Conservation (phyloP, 192 early-diverging fungal genomes). For the Lunasporangiospora selenospora region DNA sequence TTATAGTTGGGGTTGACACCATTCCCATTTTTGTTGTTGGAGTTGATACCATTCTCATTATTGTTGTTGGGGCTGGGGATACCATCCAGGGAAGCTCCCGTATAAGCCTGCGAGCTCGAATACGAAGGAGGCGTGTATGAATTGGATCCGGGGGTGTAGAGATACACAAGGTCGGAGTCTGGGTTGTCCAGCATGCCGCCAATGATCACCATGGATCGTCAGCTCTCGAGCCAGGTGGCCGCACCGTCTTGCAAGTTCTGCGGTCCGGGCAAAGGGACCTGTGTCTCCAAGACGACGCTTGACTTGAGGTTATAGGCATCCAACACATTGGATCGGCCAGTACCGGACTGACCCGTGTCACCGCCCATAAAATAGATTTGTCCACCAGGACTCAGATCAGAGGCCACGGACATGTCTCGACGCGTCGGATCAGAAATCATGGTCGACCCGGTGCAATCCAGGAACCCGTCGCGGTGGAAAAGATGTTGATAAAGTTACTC, state of each 20-base stretch:
- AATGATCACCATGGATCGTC: slow-evolving; percentile 7
- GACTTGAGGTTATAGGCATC: slow-evolving; percentile 21
- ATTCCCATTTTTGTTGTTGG: neutral
- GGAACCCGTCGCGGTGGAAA: slow-evolving; percentile 19
- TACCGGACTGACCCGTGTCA: slow-evolving; percentile 12
- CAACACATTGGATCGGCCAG: slow-evolving; percentile 14
- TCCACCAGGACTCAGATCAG: slow-evolving; percentile 13
- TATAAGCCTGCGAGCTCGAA: neutral
- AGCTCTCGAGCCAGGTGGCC: slow-evolving; percentile 9
- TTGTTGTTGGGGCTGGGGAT: neutral
- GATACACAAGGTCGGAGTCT: slow-evolving; percentile 13
- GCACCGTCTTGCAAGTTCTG: slow-evolving; percentile 19
- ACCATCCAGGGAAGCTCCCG: neutral
- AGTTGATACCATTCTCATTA: neutral
- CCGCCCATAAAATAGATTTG: slow-evolving; percentile 27
- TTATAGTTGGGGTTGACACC: neutral
- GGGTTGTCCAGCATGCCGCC: slow-evolving; percentile 10
- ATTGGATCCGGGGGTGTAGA: neutral
- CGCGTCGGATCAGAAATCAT: slow-evolving; percentile 22
- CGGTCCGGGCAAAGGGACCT: slow-evolving; percentile 7
- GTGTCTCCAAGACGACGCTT: slow-evolving; percentile 15
- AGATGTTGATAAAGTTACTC: slow-evolving; percentile 22
- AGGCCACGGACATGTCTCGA: slow-evolving; percentile 15
- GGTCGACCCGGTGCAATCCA: slow-evolving; percentile 22
- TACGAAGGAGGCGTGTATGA: slow-evolving; percentile 5